Base-by-base conservation (phyloP, 78 protist genomes). In the Dictyostelium citrinum region DNA sequence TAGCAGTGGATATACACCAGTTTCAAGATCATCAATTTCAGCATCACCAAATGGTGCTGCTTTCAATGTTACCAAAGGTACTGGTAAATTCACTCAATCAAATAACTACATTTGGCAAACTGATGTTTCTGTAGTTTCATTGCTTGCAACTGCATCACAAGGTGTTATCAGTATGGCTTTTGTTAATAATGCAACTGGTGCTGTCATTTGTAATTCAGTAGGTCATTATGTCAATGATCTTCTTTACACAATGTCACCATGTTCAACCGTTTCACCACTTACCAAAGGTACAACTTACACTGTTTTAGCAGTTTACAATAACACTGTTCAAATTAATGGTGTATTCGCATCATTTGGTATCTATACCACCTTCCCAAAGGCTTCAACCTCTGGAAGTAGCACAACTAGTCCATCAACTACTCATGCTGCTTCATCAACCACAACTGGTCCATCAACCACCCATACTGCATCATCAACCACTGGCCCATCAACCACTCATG, bases 171-270 rank as follows among this genome's bases (percentile, higher is more conserved):
- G 55, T 49, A 35, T 88, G 46, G 14, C 85, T 16, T 78, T 88
- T 22, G 51, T 68, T 24, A 88, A 88, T 37, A 88, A 88, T 22
- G 84, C 84, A 3, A 88, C 93, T 49, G 82, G 82, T 64, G 81
- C 33, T 3, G 70, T 76, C 6, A 27, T 88, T 12, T 88, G 93
- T 70, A 68, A 46, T 31, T 88, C 93, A 20, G 71, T 64, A 16
- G 84, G 85, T 39, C n/a, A 24, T 11, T 79, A 79, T 61, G 64
- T 29, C 4, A 67, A 27, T 5, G 85, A 51, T 45, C 35, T 41
- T 1, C 46, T 88, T 11, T 58, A 75, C 3, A 43, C 84, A 8
- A 88, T 88, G 93, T 45, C 81, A 17, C 82, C 84, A 61, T 88
- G 93, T 68, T 24, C 64, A 14, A 24, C 24, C 16, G 43, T 49